Conservation (phyloP, 257 asterid genomes). For the Solanum bulbocastanum region DNA sequence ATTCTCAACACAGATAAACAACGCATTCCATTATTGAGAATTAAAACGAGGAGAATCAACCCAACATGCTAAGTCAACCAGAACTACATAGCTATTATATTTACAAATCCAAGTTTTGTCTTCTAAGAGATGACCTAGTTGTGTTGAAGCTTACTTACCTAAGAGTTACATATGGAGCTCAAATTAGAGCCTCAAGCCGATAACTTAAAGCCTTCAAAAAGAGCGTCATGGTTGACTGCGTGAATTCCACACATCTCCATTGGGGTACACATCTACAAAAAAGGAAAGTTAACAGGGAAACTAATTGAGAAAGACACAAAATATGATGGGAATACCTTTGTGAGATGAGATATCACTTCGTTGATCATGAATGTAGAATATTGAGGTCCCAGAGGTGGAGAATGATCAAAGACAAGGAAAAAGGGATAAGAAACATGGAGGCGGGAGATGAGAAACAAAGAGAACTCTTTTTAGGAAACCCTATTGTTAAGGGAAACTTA, state of each 20-base stretch:
- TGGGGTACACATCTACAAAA: too few relatives aligned
- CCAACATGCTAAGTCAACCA: too few relatives aligned
- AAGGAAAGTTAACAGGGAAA: too few relatives aligned
- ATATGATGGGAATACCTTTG: background rate
- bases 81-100: too few relatives aligned
- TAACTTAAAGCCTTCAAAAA: background rate
- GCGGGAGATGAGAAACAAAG: background rate
- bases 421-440: background rate
- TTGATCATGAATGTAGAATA: background rate
- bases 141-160: background rate
- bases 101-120: too few relatives aligned
- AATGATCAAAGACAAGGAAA: background rate
- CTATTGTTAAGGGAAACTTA: background rate
- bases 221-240: background rate
- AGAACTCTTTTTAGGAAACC: background rate
- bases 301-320: background rate
- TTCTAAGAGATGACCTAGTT: background rate
- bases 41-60: too few relatives aligned
- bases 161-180: too few relatives aligned
- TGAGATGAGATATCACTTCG: background rate
- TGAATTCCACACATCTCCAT: background rate
- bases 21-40: too few relatives aligned
- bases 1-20: too few relatives aligned
- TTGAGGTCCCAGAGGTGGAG: background rate
- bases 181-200: background rate